Base-by-base conservation (phyloP, 345 rosid species). In the Eucalyptus marginata region DNA sequence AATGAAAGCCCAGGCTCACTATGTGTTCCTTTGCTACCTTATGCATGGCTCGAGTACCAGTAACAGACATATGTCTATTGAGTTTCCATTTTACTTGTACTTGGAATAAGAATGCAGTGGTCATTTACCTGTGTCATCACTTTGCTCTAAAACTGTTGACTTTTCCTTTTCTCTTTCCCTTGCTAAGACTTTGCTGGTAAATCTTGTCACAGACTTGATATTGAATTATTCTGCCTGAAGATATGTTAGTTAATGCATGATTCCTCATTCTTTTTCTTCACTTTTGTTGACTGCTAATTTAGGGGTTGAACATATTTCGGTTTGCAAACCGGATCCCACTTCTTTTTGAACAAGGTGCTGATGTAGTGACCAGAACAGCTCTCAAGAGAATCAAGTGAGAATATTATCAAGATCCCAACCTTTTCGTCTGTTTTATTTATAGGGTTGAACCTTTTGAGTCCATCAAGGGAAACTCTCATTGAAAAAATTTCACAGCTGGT, bases 321-420 rank as follows among this genome's bases (percentile, higher is more conserved):
- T 96, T 96, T 93, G 99, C 99, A 88, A 96, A 97, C 87, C 96
- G 99, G 85, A 97, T 96, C 87, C 99, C 98, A 4, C 99, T 97
- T 89, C 98, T 97, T 47, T 97, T 97, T 90, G 99, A 97, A 93
- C 99, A 97, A 95, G 99, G 99, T 87, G 99, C 95, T 90, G 99
- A 97, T 91, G 99, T 97, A 90, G 99, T 96, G 88, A 97, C 99
- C 62, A 93, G 99, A 91, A 96, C 98, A 76, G 97, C 98, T 66
- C 91, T 94, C 40, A 97, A 96, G 93, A 95, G 99, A 95, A 97
- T 97, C 93, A 95, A 92, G 99, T 97, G 93, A 93, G 95, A 84
- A 40, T 40, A 40, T 40, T 12, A 36, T 76, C 84, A 40, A 76
- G 47, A 76, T 76, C 49, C 17, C 59, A 27, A 64, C 49, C 25